Base-by-base conservation (phyloP, 2,329 filamentous ascomycete genomes). In the Verticillium klebahnii region DNA sequence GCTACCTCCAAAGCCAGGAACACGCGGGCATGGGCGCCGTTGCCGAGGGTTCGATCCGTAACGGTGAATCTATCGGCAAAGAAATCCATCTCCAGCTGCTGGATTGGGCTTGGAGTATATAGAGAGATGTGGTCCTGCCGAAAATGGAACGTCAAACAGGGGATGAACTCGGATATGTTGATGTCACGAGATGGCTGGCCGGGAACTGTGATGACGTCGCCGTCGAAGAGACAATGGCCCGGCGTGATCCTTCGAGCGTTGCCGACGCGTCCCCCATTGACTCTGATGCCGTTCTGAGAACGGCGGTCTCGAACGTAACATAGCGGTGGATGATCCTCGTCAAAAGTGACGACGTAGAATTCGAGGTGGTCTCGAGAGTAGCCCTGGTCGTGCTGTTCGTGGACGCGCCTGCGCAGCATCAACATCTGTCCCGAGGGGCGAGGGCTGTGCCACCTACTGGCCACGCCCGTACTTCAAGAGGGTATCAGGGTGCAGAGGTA, bases 291-390 rank as follows among this genome's bases (percentile, higher is more conserved):
- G 60, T 82, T 82, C 17, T 73, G 73, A 5, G 84, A 86, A 59
- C 80, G 78, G 29, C 81, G 78, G 65, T 87, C 85, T 15, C 84
- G 80, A 32, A 85, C 82, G 64, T 85, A 87, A 50, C 86, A 70
- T 60, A 84, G 71, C 5, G 75, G 73, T 15, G 67, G 69, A 25
- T 66, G 62, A 11, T 69, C 67, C 19, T 72, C 68, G 25, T 85
- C 82, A 63, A 85, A 84, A 11, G 79, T 69, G 50, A 86, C 72
- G 1, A 80, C 80, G 68, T 85, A 87, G 36, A 86, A 73, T 65
- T 85, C 80, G 65, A 84, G 82, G 60, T 86, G 84, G 31, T 78
- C 75, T 59, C 82, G 78, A 1, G 84, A 86, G 23, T 86, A 75
- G 0, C 15, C 57, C 14, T 56, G 54, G 5, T 52, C 19, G 11